A percentile compares a stretch with the other conserved stretches of the same genome.
phyloP scores from a whole-genome alignment of 1,284 basidiomycete species.

The Marasmius sp. region DNA sequence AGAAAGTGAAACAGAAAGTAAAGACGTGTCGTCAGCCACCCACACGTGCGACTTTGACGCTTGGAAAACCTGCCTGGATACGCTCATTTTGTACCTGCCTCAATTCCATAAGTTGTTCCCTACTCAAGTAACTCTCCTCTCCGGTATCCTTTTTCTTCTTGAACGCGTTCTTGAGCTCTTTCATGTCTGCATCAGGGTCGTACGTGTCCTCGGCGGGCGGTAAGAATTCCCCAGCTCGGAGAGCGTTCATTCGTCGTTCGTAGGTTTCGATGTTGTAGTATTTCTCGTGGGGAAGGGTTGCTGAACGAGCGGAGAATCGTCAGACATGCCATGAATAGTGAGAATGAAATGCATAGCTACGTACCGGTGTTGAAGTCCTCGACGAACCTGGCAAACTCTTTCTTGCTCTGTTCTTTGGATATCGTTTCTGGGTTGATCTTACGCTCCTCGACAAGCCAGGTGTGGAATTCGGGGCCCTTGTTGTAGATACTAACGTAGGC shows the following conservation, averaged over 20 bases:
- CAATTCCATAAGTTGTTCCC: conserved; percentile 78
- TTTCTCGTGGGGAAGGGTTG: conserved; percentile 88
- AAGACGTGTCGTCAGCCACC: conserved; percentile 3
- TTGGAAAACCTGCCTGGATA: conserved; percentile 52
- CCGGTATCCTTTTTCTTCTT: conserved; percentile 63
- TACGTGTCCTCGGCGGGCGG: conserved; percentile 69
- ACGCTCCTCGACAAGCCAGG: conserved; percentile 89
- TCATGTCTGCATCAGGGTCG: conserved; percentile 79
- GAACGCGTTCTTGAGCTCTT: conserved; percentile 59
- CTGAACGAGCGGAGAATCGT: conserved; percentile 34
- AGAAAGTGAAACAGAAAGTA: not conserved
- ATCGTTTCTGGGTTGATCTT: conserved; percentile 86
- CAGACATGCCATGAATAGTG: not conserved
- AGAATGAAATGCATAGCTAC: conserved; percentile 13
- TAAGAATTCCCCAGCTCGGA: conserved; percentile 77
- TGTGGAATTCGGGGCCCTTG: conserved; percentile 81
- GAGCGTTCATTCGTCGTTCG: conserved; percentile 76
- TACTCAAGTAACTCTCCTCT: conserved; percentile 70
- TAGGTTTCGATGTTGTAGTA: conserved; percentile 86
- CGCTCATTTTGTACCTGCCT: conserved; percentile 81
- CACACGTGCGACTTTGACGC: not conserved
- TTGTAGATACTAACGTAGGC: conserved; percentile 59
- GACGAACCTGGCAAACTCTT: conserved; percentile 75
- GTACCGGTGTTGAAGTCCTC: conserved; percentile 89
- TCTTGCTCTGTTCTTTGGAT: conserved; percentile 80